phyloP scores from a whole-genome alignment of 495 filamentous ascomycete genomes.

The Amorphotheca resinae region DNA sequence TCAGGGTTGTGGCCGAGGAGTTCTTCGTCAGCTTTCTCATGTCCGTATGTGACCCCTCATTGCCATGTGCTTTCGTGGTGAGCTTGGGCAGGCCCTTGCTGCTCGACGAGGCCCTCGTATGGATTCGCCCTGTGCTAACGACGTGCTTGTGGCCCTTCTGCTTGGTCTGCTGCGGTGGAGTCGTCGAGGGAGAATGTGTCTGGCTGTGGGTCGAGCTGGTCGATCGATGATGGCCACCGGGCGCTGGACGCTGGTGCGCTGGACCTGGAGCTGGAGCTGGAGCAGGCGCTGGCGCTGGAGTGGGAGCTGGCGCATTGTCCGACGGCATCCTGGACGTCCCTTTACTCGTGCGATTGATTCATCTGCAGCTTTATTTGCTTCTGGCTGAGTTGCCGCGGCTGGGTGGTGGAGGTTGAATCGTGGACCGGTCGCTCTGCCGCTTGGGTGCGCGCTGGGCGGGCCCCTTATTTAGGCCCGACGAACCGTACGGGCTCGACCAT shows the following conservation, averaged over 20 bases:
- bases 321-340: constrained; percentile 17
- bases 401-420: background rate
- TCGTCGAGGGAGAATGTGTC: constrained; percentile 16
- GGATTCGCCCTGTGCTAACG: constrained; percentile 11
- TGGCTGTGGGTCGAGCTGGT: constrained; percentile 13
- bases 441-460: background rate
- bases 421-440: background rate
- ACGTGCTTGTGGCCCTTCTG: constrained; percentile 19
- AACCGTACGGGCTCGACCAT: no score
- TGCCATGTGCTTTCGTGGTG: constrained; percentile 12
- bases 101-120: constrained; percentile 16
- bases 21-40: constrained; percentile 13
- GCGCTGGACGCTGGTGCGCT: constrained; percentile 12
- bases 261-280: no score
- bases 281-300: no score
- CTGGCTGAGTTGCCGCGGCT: background rate
- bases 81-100: constrained; percentile 18
- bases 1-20: constrained; percentile 26
- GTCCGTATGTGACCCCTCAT: constrained; percentile 14
- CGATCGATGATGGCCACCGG: constrained; percentile 8
- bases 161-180: constrained; percentile 9
- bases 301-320: constrained; percentile 12
- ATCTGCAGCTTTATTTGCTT: constrained; percentile 9
- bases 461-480: background rate
- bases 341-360: constrained; percentile 9